A percentile compares a stretch with the other conserved stretches of the same genome.
Evolutionary conservation across 2,329 filamentous ascomycete genomes (phyloP).

Genomic region (Xylariaceae sp.): DNA sequence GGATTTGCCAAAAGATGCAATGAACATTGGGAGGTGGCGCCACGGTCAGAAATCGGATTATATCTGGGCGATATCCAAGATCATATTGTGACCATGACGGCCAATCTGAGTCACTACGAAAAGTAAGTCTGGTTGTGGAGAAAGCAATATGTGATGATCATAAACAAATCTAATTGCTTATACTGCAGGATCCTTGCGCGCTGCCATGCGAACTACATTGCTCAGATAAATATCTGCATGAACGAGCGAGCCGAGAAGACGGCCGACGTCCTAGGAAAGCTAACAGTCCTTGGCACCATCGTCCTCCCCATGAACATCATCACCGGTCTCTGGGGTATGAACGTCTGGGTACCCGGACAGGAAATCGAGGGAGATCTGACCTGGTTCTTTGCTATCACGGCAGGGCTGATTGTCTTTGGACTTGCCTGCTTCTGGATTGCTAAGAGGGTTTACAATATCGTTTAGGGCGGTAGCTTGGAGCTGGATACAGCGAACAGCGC

Average conservation of each 20-base stretch:
- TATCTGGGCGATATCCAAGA: constrained; percentile 98
- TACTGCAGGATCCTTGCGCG: constrained; percentile 73
- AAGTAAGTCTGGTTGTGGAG: constrained; percentile 56
- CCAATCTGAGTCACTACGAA: constrained; percentile 92
- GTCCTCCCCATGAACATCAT: constrained; percentile 99
- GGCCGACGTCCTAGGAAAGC: constrained; percentile 86
- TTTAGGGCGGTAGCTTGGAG: constrained; percentile 11
- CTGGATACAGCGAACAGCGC: neutral
- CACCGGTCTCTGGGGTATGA: constrained; percentile 98
- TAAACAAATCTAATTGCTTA: constrained; percentile 2
- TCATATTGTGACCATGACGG: constrained; percentile 98
- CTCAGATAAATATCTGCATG: constrained; percentile 98
- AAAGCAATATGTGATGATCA: neutral
- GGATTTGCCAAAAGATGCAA: constrained; percentile 98
- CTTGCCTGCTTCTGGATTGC: constrained; percentile 74
- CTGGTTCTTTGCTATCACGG: constrained; percentile 75
- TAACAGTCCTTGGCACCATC: constrained; percentile 94
- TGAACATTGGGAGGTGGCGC: constrained; percentile 95
- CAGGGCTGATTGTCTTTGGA: constrained; percentile 73
- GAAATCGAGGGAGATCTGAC: constrained; percentile 68
- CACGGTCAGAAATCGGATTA: constrained; percentile 90
- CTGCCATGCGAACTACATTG: constrained; percentile 95
- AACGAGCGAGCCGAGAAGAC: constrained; percentile 96
- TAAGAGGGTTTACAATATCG: constrained; percentile 75
- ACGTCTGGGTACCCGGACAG: constrained; percentile 92